Conservation (phyloP, 306 rosid species). For the Castanopsis chinensis region DNA sequence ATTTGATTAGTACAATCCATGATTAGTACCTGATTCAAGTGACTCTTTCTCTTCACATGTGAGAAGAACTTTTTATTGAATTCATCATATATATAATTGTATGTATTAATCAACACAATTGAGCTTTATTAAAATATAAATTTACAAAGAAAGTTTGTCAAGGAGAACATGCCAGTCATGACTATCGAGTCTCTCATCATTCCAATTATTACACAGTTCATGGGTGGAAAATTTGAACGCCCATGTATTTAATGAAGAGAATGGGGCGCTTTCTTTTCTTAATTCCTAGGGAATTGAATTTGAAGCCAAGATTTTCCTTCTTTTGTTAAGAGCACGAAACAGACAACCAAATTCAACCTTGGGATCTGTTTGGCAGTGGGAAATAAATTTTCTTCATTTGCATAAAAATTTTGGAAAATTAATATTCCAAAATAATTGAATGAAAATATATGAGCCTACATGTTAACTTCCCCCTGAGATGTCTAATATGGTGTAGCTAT, state of each 20-base stretch:
- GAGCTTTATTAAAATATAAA: neutral
- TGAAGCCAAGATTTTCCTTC: neutral
- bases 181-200: neutral
- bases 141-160: neutral
- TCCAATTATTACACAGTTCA: no score
- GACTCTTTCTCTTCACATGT: constrained; percentile 2
- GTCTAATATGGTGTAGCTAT: no score
- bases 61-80: neutral
- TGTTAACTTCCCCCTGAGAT: no score
- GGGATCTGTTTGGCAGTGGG: no score
- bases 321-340: neutral
- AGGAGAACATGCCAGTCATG: constrained; percentile 9
- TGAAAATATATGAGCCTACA: no score
- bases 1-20: constrained; percentile 21
- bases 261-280: neutral
- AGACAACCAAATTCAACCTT: no score
- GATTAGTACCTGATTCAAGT: constrained; percentile 4
- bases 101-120: neutral
- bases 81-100: neutral
- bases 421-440: no score
- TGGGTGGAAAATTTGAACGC: no score
- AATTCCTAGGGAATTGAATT: neutral
- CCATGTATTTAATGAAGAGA: no score
- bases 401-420: no score
- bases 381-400: no score